Conservation (phyloP, 2,329 filamentous ascomycete species). For the Akanthomyces muscarius region DNA sequence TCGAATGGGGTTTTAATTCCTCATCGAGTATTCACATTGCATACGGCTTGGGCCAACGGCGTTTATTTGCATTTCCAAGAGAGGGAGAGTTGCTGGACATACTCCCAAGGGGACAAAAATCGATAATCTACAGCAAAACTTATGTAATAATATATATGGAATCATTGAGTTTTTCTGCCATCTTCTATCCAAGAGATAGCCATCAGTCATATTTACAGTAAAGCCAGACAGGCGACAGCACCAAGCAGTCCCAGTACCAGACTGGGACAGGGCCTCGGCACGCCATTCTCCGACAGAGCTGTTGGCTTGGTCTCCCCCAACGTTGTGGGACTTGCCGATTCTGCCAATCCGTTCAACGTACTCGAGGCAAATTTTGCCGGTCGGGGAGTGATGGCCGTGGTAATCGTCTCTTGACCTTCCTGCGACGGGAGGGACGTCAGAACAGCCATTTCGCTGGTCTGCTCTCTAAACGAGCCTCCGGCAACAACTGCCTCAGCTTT, state of each 20-base stretch:
- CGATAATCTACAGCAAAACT: neutral
- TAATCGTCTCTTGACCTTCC: neutral
- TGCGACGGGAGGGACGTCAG: neutral
- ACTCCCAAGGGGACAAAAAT: neutral
- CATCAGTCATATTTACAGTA: neutral
- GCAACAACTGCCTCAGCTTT: neutral
- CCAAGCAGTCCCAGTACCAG: conserved; percentile 3
- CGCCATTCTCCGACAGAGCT: neutral
- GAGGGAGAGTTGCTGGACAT: neutral
- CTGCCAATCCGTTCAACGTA: neutral
- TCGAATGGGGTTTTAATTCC: neutral
- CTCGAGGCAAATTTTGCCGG: neutral
- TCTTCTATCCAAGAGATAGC: neutral
- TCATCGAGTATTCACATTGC: neutral
- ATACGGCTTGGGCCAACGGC: neutral
- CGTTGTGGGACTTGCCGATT: neutral
- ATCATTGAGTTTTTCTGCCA: neutral
- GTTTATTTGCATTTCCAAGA: neutral
- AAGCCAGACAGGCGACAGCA: neutral
- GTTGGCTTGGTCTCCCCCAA: neutral
- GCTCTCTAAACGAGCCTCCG: neutral
- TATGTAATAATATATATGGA: neutral
- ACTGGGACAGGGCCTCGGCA: neutral
- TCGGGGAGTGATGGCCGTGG: conserved; percentile 9
- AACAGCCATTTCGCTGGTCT: neutral